Percentiles rank a stretch among this genome's conserved stretches.
These are phyloP conservation scores for Ogataea neopini DNA, from an alignment of 805 yeast species.

Conservation along the genomic window DNA sequence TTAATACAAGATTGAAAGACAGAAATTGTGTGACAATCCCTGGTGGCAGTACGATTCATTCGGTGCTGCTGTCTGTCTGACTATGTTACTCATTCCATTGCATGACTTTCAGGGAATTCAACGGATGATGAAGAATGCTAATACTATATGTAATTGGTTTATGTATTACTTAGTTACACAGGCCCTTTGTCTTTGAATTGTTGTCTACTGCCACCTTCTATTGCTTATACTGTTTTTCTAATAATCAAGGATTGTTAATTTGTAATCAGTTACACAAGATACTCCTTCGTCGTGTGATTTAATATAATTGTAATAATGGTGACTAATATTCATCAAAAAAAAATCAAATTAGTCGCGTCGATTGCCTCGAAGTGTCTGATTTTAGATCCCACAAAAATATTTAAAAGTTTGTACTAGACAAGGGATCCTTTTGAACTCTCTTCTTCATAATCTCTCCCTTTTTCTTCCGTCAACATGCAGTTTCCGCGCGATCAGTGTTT, in stretches of 20 bases:
- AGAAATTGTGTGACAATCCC: slow-evolving; percentile 1
- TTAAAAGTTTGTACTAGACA: background rate
- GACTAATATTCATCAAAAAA: no score
- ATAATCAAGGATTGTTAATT: slow-evolving; percentile 3
- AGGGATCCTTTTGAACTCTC: background rate
- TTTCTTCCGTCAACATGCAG: no score
- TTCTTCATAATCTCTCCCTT: no score
- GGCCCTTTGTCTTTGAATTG: background rate
- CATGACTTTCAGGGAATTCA: no score
- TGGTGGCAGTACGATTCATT: background rate
- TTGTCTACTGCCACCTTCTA: slow-evolving; percentile 5
- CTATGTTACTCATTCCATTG: no score
- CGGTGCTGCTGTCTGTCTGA: background rate
- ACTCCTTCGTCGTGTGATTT: background rate
- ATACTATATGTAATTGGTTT: background rate
- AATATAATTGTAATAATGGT: no score
- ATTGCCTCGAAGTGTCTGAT: slow-evolving; percentile 6
- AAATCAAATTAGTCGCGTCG: slow-evolving; percentile 13
- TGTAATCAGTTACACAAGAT: background rate
- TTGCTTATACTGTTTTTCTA: slow-evolving; percentile 1
- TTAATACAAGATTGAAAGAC: slow-evolving; percentile 2
- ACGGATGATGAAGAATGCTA: background rate
- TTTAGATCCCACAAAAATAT: no score
- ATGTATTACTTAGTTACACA: background rate
- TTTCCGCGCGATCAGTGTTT: background rate